Evolutionary conservation across 2,329 filamentous ascomycete genomes (phyloP).

Genomic region (Aspergillus ruber): DNA sequence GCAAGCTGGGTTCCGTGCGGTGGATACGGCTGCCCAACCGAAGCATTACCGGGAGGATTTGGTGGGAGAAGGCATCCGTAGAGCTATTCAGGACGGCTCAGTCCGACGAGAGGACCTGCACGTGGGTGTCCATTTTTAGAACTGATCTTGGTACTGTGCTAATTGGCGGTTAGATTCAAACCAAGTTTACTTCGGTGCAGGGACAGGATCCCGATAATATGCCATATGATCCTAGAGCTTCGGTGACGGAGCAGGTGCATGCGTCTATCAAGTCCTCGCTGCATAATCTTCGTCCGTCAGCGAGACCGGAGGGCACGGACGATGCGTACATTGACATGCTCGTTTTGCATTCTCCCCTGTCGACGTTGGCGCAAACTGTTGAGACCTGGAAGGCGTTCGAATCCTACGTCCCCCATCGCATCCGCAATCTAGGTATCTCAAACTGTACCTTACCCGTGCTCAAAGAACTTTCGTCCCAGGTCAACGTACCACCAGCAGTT

Average conservation of each 20-base stretch:
- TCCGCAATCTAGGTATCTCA: slow-evolving; percentile 67
- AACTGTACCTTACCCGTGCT: slow-evolving; percentile 61
- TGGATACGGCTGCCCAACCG: slow-evolving; percentile 75
- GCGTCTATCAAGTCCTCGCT: slow-evolving; percentile 63
- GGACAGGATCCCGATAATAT: slow-evolving; percentile 57
- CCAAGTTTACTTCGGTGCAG: slow-evolving; percentile 66
- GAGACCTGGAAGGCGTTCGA: slow-evolving; percentile 62
- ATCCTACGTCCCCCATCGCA: slow-evolving; percentile 57
- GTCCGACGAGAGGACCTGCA: slow-evolving; percentile 57
- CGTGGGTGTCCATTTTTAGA: slow-evolving; percentile 37
- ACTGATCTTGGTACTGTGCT: background rate
- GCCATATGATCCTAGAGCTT: slow-evolving; percentile 56
- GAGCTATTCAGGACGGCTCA: slow-evolving; percentile 54
- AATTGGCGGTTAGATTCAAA: slow-evolving; percentile 57
- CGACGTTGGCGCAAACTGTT: slow-evolving; percentile 47
- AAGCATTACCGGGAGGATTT: slow-evolving; percentile 69
- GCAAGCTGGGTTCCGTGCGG: slow-evolving; percentile 60
- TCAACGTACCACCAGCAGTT: slow-evolving; percentile 51
- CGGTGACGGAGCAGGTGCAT: slow-evolving; percentile 59
- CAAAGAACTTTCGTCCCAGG: slow-evolving; percentile 41
- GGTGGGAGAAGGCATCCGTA: slow-evolving; percentile 61
- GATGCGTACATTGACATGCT: slow-evolving; percentile 52
- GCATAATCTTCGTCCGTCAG: slow-evolving; percentile 46
- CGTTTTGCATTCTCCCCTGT: slow-evolving; percentile 54
- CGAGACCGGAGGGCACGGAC: slow-evolving; percentile 23